phyloP scores from a whole-genome alignment of 345 rosid genomes.

The Abelmoschus esculentus region DNA sequence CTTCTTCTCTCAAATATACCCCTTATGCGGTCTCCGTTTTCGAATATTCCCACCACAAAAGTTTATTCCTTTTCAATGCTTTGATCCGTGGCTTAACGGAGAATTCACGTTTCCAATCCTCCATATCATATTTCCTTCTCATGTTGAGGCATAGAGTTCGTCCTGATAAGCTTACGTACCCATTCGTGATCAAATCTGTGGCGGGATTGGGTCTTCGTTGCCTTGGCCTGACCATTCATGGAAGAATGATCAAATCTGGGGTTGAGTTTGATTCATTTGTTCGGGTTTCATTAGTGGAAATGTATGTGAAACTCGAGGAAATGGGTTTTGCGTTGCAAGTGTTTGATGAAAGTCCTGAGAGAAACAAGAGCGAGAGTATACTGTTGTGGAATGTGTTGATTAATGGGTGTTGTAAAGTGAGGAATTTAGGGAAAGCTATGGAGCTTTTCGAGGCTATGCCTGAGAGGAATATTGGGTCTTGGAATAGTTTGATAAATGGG shows the following conservation, averaged over 20 bases:
- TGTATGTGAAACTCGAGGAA: conserved; percentile 41
- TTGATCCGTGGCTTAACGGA: conserved; percentile 46
- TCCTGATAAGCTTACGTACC: conserved; percentile 48
- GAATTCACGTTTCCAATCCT: conserved; percentile 28
- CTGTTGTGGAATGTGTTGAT: conserved; percentile 63
- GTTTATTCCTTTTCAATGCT: conserved; percentile 42
- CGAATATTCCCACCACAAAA: conserved; percentile 29
- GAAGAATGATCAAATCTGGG: conserved; percentile 31
- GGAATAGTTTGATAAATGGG: conserved; percentile 61
- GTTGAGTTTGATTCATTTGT: conserved; percentile 41
- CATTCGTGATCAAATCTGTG: conserved; percentile 44
- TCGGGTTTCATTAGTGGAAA: conserved; percentile 36
- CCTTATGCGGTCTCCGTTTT: conserved; percentile 40
- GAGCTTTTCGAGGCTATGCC: conserved; percentile 45
- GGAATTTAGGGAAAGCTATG: conserved; percentile 37
- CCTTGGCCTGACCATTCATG: conserved; percentile 40
- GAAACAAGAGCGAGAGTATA: conserved; percentile 24
- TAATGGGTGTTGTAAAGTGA: conserved; percentile 43
- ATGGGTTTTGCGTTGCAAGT: conserved; percentile 28
- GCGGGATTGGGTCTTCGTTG: conserved; percentile 21
- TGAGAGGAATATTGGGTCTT: conserved; percentile 37
- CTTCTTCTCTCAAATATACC: conserved; percentile 34
- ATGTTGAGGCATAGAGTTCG: conserved; percentile 37
- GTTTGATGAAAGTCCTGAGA: conserved; percentile 57
- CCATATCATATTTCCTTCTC: conserved; percentile 35